Percentiles rank a stretch among this genome's conserved stretches.
These are phyloP conservation scores for Rhytidiadelphus loreus DNA, from an alignment of 225 moss, liverwort and hornwort species.

Conservation along the genomic window DNA sequence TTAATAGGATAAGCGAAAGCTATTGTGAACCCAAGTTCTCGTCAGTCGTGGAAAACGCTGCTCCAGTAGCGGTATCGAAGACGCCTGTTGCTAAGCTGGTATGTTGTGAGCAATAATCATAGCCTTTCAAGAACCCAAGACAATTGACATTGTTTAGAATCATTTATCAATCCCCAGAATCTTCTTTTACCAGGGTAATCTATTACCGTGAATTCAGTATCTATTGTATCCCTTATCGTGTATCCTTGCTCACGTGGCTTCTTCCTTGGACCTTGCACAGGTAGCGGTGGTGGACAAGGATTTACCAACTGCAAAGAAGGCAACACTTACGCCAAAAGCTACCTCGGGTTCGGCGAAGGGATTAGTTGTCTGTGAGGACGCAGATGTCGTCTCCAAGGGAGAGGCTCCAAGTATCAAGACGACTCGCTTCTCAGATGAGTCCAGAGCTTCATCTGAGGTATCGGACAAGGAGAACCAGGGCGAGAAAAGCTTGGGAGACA, in stretches of 20 bases:
- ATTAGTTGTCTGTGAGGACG: conserved; percentile 17
- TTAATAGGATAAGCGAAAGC: conserved; percentile 16
- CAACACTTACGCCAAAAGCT: not conserved
- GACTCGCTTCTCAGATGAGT: not conserved
- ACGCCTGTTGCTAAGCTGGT: conserved; percentile 7
- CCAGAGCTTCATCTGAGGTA: not conserved
- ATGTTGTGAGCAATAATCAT: not conserved
- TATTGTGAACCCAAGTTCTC: conserved; percentile 14
- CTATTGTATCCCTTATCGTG: not conserved
- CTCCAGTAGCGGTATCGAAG: not conserved
- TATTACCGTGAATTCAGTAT: not conserved
- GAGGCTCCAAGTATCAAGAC: not conserved
- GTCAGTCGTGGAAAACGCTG: not conserved
- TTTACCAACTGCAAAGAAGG: conserved; percentile 27
- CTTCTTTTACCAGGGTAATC: not conserved
- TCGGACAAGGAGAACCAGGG: conserved; percentile 34
- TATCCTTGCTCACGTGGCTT: not conserved
- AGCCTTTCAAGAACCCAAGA: not conserved
- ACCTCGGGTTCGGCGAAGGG: not conserved
- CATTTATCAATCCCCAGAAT: not conserved
- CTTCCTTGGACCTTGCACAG: not conserved
- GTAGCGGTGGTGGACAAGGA: conserved; percentile 2
- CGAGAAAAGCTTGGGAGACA: conserved; percentile 4
- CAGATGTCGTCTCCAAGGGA: not conserved
- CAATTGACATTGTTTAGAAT: not conserved